phyloP scores from a whole-genome alignment of 148 eudicot genomes.

The Linanthus parryae region DNA sequence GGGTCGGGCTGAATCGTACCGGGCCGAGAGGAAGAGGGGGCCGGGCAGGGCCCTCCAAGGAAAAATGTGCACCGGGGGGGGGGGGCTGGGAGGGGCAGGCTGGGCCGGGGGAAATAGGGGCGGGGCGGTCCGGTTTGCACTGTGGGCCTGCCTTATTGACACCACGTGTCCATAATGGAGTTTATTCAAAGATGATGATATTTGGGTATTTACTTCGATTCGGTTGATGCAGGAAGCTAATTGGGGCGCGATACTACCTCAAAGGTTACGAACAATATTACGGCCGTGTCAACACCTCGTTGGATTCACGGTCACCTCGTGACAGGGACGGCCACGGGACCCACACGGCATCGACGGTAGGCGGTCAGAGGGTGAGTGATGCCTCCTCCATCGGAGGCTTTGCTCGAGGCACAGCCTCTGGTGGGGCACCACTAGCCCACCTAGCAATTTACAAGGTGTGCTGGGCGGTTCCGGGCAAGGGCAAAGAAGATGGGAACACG shows the following conservation, averaged over 20 bases:
- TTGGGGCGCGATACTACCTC: constrained; percentile 18
- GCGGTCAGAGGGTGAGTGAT: constrained; percentile 6
- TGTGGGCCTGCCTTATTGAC: too few relatives aligned
- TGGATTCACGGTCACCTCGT: constrained; percentile 11
- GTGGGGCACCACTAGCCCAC: constrained; percentile 13
- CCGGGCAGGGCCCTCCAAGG: too few relatives aligned
- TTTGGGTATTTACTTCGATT: too few relatives aligned
- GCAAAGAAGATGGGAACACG: constrained; percentile 3
- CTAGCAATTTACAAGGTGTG: constrained; percentile 18
- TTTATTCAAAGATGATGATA: background rate
- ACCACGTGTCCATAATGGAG: too few relatives aligned
- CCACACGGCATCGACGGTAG: constrained; percentile 14
- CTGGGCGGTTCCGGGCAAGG: constrained; percentile 8
- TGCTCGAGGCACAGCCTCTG: constrained; percentile 17
- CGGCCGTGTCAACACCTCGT: constrained; percentile 6
- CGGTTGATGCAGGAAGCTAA: constrained; percentile 12
- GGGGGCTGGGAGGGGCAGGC: too few relatives aligned
- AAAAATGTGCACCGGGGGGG: too few relatives aligned
- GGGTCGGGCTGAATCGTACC: too few relatives aligned
- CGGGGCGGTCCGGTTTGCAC: too few relatives aligned
- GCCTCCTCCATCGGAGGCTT: constrained; percentile 4
- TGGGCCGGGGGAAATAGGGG: too few relatives aligned
- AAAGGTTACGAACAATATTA: constrained; percentile 12
- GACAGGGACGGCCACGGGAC: constrained; percentile 22
- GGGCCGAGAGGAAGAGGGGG: too few relatives aligned